Base-by-base conservation (phyloP, 2,329 filamentous ascomycete species). In the Cladosporium sp. region DNA sequence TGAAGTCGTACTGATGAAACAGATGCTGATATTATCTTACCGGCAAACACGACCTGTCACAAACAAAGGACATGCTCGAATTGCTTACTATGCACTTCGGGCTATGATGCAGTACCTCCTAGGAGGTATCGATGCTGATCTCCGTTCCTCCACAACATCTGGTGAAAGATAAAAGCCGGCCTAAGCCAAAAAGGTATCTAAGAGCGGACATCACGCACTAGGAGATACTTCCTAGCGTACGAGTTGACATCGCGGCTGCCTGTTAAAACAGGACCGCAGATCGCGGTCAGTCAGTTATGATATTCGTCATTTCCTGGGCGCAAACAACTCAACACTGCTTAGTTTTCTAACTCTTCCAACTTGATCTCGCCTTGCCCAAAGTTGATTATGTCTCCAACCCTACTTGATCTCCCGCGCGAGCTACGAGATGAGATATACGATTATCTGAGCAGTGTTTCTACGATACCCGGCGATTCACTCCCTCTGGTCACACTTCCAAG, bases 351-450 rank as follows among this genome's bases (percentile, higher is more conserved):
- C n/a, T n/a, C n/a, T n/a, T n/a, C n/a, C n/a, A n/a, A n/a, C n/a
- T n/a, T n/a, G n/a, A n/a, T n/a, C n/a, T n/a, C 39, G 10, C n/a
- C n/a, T 21, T 18, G 28, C 18, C 23, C 6, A 36, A 21, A 28
- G 54, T 23, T 21, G 34, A 18, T 36, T 18, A 54, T 54, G 51
- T 32, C 26, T 54, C 28, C 28, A 10, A 54, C 51, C 14, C n/a
- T 54, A 18, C 51, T 68, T 28, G 56, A 49, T 6, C 36, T 68
- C 5, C 67, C 67, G 16, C 58, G 67, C 51, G 65, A 67, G n/a
- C 26, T 68, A 7, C 65, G 65, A 39, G 67, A 67, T 21, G 26
- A 49, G 11, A 67, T 68, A 8, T 68, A 67, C 48, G 59, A 67
- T 10, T 63, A 28, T 32, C 18, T 54, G 26, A 54, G 16, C 51